Evolutionary conservation across 179 eudicot genomes (phyloP).

Genomic region (Silene noctiflora): DNA sequence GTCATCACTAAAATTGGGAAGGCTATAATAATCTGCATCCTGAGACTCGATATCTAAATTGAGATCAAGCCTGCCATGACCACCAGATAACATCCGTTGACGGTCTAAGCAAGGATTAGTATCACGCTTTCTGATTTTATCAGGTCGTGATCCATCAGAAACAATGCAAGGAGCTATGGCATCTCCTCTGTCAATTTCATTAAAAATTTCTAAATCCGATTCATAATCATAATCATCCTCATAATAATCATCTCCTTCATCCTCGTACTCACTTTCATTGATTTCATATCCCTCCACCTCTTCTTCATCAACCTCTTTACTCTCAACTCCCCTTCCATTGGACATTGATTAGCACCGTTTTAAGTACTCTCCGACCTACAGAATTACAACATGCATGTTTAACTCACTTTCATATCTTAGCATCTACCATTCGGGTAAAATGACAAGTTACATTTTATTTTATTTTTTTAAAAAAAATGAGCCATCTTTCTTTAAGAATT

Average conservation of each 20-base stretch:
- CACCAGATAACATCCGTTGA: conserved; percentile 7
- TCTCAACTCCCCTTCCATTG: conserved; percentile 17
- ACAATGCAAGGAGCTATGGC: conserved; percentile 6
- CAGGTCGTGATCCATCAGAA: conserved; percentile 15
- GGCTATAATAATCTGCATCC: conserved; percentile 72
- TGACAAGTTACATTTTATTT: too few species aligned
- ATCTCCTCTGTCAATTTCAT: background rate
- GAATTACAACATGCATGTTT: background rate
- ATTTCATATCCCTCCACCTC: conserved; percentile 13
- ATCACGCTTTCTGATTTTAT: conserved; percentile 23
- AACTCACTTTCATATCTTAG: background rate
- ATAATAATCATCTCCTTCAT: conserved; percentile 14
- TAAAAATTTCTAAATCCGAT: background rate
- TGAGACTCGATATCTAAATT: conserved; percentile 40
- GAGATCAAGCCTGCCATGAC: conserved; percentile 14
- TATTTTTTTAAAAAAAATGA: too few species aligned
- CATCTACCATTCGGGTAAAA: too few species aligned
- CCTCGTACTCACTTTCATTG: conserved; percentile 20
- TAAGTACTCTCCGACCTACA: conserved; percentile 14
- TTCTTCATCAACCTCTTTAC: conserved; percentile 12
- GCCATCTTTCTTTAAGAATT: too few species aligned
- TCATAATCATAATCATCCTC: background rate
- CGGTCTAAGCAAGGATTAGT: conserved; percentile 15
- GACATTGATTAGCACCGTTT: conserved; percentile 20
- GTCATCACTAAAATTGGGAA: too few species aligned